These are phyloP conservation scores for Citrullus amarus DNA, from an alignment of 306 rosid genomes.

Conservation along the genomic window DNA sequence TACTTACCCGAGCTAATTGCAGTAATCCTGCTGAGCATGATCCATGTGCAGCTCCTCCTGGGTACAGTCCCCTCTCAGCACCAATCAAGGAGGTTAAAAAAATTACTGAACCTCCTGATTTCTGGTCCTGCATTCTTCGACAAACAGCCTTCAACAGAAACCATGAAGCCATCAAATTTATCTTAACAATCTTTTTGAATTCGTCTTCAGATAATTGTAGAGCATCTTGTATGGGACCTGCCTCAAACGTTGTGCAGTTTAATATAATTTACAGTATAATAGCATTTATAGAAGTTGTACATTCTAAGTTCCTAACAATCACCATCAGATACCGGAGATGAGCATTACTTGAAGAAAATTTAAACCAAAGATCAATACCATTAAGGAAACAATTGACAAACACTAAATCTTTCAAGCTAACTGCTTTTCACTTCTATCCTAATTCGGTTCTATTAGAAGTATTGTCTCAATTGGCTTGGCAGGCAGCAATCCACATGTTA, in stretches of 20 bases:
- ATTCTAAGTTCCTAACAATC: neutral
- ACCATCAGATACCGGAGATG: neutral
- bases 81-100: conserved; percentile 53
- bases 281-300: neutral
- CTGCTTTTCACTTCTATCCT: neutral
- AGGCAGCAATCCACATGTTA: no score
- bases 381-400: neutral
- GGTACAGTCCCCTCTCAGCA: conserved; percentile 61
- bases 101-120: conserved; percentile 65
- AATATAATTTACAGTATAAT: neutral
- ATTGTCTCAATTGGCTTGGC: neutral
- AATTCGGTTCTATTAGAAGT: neutral
- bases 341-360: neutral
- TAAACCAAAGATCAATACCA: neutral
- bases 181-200: conserved; percentile 47
- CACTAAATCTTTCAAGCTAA: neutral
- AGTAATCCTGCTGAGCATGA: conserved; percentile 54
- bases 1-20: conserved; percentile 65
- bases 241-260: neutral
- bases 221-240: conserved; percentile 56
- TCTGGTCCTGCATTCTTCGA: conserved; percentile 48
- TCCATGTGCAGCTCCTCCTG: conserved; percentile 64
- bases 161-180: conserved; percentile 68
- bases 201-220: conserved; percentile 42
- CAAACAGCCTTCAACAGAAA: conserved; percentile 63